Conservation (phyloP, 305 asterid genomes). For the Nicotiana rustica region DNA sequence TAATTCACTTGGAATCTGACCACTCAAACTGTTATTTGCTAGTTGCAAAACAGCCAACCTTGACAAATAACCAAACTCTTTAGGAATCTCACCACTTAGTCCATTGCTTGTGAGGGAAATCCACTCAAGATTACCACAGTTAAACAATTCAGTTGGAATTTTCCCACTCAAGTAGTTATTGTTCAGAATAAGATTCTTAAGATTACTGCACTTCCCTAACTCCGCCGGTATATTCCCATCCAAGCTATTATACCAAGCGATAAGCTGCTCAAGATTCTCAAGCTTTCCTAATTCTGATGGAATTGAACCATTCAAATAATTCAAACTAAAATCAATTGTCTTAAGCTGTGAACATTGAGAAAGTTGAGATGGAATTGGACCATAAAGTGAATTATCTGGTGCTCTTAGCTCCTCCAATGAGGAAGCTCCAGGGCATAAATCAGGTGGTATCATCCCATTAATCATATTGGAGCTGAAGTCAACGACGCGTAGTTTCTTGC, state of each 20-base stretch:
- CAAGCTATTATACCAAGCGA: slow-evolving; percentile 88
- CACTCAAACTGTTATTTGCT: slow-evolving; percentile 74
- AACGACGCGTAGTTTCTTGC: slow-evolving; percentile 65
- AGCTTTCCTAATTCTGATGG: slow-evolving; percentile 78
- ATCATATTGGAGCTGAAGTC: slow-evolving; percentile 86
- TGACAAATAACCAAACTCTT: slow-evolving; percentile 58
- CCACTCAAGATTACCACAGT: slow-evolving; percentile 77
- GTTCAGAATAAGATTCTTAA: slow-evolving; percentile 80
- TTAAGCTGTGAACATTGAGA: slow-evolving; percentile 70
- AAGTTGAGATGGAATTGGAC: slow-evolving; percentile 72
- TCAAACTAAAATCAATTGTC: slow-evolving; percentile 81
- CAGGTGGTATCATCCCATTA: slow-evolving; percentile 71
- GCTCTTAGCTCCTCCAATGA: slow-evolving; percentile 82
- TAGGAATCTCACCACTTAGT: slow-evolving; percentile 71
- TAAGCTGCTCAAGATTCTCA: slow-evolving; percentile 82
- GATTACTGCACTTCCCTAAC: slow-evolving; percentile 79
- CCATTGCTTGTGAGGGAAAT: slow-evolving; percentile 86
- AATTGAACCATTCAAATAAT: slow-evolving; percentile 79
- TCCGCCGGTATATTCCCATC: slow-evolving; percentile 78
- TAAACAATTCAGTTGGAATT: slow-evolving; percentile 70
- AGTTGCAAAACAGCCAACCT: slow-evolving; percentile 89
- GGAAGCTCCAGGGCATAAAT: slow-evolving; percentile 69
- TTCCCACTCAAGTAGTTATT: slow-evolving; percentile 75
- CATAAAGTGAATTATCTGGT: slow-evolving; percentile 78
- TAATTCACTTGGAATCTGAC: slow-evolving; percentile 78